Evolutionary conservation across 2,329 filamentous ascomycete genomes (phyloP).

Genomic region (Colletotrichum tabaci): DNA sequence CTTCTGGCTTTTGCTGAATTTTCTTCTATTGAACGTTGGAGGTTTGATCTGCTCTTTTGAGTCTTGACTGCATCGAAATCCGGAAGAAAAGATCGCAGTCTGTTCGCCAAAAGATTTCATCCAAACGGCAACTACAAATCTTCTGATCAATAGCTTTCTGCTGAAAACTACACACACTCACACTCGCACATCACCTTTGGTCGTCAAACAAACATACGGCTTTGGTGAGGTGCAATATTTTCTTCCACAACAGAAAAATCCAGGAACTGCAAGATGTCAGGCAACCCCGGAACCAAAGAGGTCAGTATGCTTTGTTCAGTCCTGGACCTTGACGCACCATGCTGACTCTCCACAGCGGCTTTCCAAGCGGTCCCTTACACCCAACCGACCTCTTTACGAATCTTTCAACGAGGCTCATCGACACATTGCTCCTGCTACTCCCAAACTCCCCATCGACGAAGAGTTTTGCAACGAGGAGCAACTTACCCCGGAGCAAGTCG

Average conservation of each 20-base stretch:
- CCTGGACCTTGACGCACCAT: background rate
- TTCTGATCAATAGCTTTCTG: background rate
- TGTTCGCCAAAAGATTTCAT: background rate
- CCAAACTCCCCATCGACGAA: constrained; percentile 17
- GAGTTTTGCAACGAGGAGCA: background rate
- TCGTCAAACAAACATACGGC: background rate
- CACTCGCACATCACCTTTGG: background rate
- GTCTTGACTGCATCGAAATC: background rate
- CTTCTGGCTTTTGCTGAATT: background rate
- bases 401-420: constrained; percentile 41
- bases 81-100: no score
- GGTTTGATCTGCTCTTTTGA: background rate
- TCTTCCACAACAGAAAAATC: background rate
- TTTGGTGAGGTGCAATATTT: background rate
- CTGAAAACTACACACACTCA: background rate
- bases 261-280: background rate
- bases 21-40: no score
- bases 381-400: constrained; percentile 34
- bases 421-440: constrained; percentile 31
- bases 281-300: constrained; percentile 10
- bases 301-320: background rate
- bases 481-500: constrained; percentile 33
- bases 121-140: background rate
- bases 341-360: constrained; percentile 16
- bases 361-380: constrained; percentile 38